These are phyloP conservation scores for Salix koriyanagi DNA, from an alignment of 345 rosid species.

Conservation along the genomic window DNA sequence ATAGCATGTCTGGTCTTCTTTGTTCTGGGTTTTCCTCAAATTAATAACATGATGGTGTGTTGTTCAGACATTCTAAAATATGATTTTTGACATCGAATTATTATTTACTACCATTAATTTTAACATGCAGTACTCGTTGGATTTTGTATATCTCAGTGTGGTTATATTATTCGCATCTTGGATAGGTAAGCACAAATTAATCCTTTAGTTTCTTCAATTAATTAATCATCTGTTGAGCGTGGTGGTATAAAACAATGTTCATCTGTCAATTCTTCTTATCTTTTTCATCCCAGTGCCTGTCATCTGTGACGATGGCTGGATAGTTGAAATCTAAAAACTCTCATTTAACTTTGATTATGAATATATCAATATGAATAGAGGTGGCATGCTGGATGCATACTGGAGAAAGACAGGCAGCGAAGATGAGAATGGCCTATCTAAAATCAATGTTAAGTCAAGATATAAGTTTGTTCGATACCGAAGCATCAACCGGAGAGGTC, in stretches of 20 bases:
- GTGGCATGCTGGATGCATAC: constrained; percentile 99
- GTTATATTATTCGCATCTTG: constrained; percentile 87
- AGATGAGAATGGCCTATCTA: constrained; percentile 90
- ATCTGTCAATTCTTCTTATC: not conserved
- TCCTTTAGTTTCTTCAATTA: not conserved
- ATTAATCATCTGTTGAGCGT: not conserved
- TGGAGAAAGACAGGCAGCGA: constrained; percentile 91
- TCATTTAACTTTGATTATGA: not conserved
- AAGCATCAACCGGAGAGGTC: constrained; percentile 88
- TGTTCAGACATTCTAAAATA: not conserved
- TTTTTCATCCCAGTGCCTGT: not conserved
- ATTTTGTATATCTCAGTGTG: constrained; percentile 85
- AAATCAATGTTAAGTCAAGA: constrained; percentile 85
- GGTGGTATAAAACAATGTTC: not conserved
- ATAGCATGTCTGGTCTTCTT: not conserved
- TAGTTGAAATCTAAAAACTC: too few species aligned
- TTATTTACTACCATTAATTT: not conserved
- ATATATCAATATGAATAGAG: constrained; percentile 42
- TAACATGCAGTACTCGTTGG: constrained; percentile 84
- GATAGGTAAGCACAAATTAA: constrained; percentile 58
- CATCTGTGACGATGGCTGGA: too few species aligned
- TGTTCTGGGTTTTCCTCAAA: not conserved
- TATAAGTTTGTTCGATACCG: constrained; percentile 81
- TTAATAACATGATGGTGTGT: not conserved
- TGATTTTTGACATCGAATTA: not conserved